Base-by-base conservation (phyloP, 768 basidiomycete species). In the Kwoniella mangroviensis region DNA sequence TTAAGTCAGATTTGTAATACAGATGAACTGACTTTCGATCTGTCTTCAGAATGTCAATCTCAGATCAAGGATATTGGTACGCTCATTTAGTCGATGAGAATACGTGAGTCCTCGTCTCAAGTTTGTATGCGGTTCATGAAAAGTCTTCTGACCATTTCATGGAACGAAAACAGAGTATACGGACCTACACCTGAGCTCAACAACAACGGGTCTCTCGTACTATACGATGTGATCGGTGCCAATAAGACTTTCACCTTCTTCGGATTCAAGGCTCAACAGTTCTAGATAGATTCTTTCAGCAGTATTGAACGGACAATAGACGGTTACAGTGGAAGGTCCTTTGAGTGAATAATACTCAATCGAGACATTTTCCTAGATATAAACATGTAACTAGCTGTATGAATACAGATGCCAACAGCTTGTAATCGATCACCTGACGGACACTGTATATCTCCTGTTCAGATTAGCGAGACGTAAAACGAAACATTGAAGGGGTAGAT, bases 221-320 rank as follows among this genome's bases (percentile, higher is more conserved):
- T 72, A 13, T 72, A 63, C 54, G 57, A 68, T 40, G 67, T 56
- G 12, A 70, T 65, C 28, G 66, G 57, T 9, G 54, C 71, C 2
- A 72, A 60, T 56, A 57, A 45, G 22, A 68, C 71, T 4, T 68
- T 68, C 67, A 65, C 71, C 7, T 73, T 63, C 56, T 67, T 68
- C 28, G 72, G 72, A 21, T 73, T 66, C 65, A 67, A 73, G 51
- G 69, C 65, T 42, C 64, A 57, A 17, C 26, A 49, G n/a, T 71
- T 66, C 28, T 70, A 62, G 34, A 34, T 34, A 34, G 6, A 4
- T 7, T 34, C 9, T 3, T 7, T 34, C 6, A 34, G 34, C 34
- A 7, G 34, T 34, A 34, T 7, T 34, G 34, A 34, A 34, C 9
- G 34, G 34, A 34, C 34, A 34, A 34, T 7, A 1, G 34, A 34